phyloP scores from a whole-genome alignment of 805 yeast species.

The Blastobotrys mokoenaii region DNA sequence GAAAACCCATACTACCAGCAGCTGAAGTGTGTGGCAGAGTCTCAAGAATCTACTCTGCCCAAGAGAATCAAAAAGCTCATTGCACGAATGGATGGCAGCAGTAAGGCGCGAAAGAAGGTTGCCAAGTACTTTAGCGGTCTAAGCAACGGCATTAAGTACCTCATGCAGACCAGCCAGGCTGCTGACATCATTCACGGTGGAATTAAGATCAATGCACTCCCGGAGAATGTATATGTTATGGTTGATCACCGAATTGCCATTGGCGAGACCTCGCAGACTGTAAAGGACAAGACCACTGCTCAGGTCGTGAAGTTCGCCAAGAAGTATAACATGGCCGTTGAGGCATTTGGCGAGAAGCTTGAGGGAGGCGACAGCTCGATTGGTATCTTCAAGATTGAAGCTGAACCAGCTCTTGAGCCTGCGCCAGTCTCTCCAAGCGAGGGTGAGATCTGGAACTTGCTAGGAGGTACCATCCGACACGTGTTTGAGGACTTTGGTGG shows the following conservation, averaged over 20 bases:
- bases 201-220: slow-evolving; percentile 66
- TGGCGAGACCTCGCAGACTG: slow-evolving; percentile 42
- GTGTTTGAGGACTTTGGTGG: slow-evolving; percentile 49
- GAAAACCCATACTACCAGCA: slow-evolving; percentile 53
- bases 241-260: slow-evolving; percentile 60
- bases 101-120: slow-evolving; percentile 11
- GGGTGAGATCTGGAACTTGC: slow-evolving; percentile 40
- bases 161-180: slow-evolving; percentile 58
- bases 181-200: slow-evolving; percentile 65
- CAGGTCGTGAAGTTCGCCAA: slow-evolving; percentile 37
- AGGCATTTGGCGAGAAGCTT: slow-evolving; percentile 25
- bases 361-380: slow-evolving; percentile 14
- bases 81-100: slow-evolving; percentile 8
- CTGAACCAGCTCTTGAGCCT: slow-evolving; percentile 32
- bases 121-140: slow-evolving; percentile 1
- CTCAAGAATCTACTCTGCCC: slow-evolving; percentile 29
- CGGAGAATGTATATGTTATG: slow-evolving; percentile 47
- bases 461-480: slow-evolving; percentile 56
- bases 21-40: slow-evolving; percentile 57
- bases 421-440: slow-evolving; percentile 46
- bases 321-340: slow-evolving; percentile 41
- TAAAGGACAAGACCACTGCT: slow-evolving; percentile 31
- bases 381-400: background rate
- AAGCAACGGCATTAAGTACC: slow-evolving; percentile 4
- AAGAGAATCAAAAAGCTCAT: slow-evolving; percentile 17